These are phyloP conservation scores for Hortiboletus flavorubellus DNA, from an alignment of 768 basidiomycete genomes.

Conservation along the genomic window DNA sequence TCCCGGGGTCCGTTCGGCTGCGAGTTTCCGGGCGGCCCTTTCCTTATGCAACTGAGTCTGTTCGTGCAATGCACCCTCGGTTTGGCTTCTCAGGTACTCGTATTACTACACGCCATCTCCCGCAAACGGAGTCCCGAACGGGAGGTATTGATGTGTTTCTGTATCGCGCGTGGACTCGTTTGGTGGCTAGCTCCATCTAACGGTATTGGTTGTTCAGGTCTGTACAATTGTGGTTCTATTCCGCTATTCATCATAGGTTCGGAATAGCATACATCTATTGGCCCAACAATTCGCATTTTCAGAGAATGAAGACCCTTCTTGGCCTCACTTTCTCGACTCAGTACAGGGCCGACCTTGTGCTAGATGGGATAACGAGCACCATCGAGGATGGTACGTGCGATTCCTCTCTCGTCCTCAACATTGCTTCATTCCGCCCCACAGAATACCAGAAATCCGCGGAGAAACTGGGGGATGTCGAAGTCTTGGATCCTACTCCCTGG, in stretches of 20 bases:
- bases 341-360: conserved; percentile 34
- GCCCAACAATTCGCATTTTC: conserved; percentile 35
- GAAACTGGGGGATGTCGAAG: conserved; percentile 28
- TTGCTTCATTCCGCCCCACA: conserved; percentile 12
- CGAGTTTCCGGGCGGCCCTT: conserved; percentile 35
- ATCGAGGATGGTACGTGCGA: conserved; percentile 30
- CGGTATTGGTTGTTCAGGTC: conserved; percentile 36
- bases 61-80: conserved; percentile 23
- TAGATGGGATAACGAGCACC: conserved; percentile 35
- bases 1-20: conserved; percentile 25
- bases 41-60: conserved; percentile 25
- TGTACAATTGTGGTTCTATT: neutral
- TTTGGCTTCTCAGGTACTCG: conserved; percentile 26
- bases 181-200: conserved; percentile 34
- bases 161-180: conserved; percentile 28
- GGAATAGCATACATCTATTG: conserved; percentile 39
- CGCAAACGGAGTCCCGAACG: conserved; percentile 25
- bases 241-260: neutral
- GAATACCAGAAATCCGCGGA: conserved; percentile 37
- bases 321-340: conserved; percentile 36
- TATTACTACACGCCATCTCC: conserved; percentile 18
- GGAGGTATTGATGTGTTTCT: conserved; percentile 28
- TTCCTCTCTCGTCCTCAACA: neutral
- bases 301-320: conserved; percentile 37
- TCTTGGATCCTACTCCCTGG: conserved; percentile 28